Evolutionary conservation across 768 basidiomycete species (phyloP).

Genomic region (Trametes coccinea): DNA sequence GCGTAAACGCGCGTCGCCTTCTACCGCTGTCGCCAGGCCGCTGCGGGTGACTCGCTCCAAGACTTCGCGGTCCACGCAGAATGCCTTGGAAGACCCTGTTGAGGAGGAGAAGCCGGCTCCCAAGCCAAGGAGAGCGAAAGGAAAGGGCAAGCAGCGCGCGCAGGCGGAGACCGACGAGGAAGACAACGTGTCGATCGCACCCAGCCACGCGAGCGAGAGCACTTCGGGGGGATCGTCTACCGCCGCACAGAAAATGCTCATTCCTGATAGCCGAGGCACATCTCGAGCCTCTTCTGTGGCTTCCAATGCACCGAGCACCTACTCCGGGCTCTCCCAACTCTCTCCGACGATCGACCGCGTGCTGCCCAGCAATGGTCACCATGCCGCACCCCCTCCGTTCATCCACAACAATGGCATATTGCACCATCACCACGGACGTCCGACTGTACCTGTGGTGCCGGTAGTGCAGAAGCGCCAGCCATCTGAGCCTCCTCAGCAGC

Average conservation of each 20-base stretch:
- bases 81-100: background rate
- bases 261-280: conserved; percentile 19
- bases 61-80: conserved; percentile 21
- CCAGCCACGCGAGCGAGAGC: conserved; percentile 25
- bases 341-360: conserved; percentile 26
- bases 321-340: conserved; percentile 23
- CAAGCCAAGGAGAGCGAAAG: conserved; percentile 25
- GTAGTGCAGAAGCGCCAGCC: conserved; percentile 4
- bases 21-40: background rate
- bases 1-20: conserved; percentile 29
- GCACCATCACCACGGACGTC: conserved; percentile 32
- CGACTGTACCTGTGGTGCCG: conserved; percentile 1
- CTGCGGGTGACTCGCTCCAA: conserved; percentile 26
- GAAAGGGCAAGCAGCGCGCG: conserved; percentile 38
- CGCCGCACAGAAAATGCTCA: conserved; percentile 38
- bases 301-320: conserved; percentile 32
- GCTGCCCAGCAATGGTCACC: conserved; percentile 1
- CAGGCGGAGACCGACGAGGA: conserved; percentile 9
- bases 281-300: conserved; percentile 51
- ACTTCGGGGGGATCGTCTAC: conserved; percentile 42
- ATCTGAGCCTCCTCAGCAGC: background rate
- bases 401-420: conserved; percentile 30
- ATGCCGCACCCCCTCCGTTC: conserved; percentile 23
- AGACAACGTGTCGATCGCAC: conserved; percentile 22
- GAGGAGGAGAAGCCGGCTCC: background rate